A percentile compares a stretch with the other conserved stretches of the same genome.
Evolutionary conservation across 1,284 basidiomycete species (phyloP).

Genomic region (Pseudozyma thailandica): DNA sequence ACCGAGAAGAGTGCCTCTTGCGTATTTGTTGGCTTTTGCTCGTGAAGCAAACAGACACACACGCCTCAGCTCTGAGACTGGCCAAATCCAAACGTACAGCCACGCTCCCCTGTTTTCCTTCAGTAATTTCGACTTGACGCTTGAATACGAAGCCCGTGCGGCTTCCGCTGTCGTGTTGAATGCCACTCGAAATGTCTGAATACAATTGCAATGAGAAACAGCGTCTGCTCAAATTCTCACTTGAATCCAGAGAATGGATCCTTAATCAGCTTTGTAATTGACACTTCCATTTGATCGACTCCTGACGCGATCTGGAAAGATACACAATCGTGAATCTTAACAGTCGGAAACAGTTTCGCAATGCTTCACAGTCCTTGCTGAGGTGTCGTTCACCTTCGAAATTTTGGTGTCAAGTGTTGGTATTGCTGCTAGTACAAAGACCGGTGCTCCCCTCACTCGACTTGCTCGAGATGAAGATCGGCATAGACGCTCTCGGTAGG

Average conservation of each 20-base stretch:
- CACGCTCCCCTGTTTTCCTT: background rate
- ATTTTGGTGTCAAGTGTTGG: too few relatives aligned
- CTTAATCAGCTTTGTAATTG: too few relatives aligned
- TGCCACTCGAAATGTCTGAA: background rate
- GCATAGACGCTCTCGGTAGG: conserved; percentile 56
- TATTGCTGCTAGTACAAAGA: background rate
- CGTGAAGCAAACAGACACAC: background rate
- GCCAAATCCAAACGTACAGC: background rate
- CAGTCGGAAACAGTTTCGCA: too few relatives aligned
- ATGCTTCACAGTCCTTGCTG: too few relatives aligned
- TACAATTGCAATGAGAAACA: background rate
- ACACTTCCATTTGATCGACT: background rate
- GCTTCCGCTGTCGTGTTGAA: background rate
- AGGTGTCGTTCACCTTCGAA: too few relatives aligned
- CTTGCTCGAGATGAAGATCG: conserved; percentile 37
- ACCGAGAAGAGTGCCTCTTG: conserved; percentile 1
- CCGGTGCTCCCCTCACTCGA: conserved; percentile 18
- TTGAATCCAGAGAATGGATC: too few relatives aligned
- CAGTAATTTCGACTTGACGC: background rate
- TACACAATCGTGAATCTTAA: too few relatives aligned
- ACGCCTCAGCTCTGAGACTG: too few relatives aligned
- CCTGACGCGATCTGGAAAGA: background rate
- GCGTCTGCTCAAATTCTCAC: too few relatives aligned
- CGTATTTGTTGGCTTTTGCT: background rate
- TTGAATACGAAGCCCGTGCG: background rate